These are phyloP conservation scores for Hypoxylon sp. DNA, from an alignment of 2,329 filamentous ascomycete genomes.

Conservation along the genomic window DNA sequence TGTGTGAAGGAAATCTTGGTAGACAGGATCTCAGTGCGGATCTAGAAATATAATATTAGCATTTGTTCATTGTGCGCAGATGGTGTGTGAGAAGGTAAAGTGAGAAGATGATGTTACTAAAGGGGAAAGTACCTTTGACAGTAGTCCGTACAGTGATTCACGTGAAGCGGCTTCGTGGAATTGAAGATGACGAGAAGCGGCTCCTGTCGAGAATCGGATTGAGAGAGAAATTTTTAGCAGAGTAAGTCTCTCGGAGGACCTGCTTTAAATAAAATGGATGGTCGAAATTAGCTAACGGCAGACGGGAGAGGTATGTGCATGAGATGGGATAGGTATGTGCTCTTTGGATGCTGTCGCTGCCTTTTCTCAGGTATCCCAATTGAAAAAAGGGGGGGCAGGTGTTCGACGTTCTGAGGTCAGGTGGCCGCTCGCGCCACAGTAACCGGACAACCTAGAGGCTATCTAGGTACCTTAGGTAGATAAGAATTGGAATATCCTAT, in stretches of 20 bases:
- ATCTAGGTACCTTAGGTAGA: neutral
- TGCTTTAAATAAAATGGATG: neutral
- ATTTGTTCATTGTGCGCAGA: neutral
- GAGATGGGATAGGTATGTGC: neutral
- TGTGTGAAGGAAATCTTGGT: neutral
- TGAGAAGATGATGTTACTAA: neutral
- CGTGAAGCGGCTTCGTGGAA: neutral
- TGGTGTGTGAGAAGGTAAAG: neutral
- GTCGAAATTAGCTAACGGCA: neutral
- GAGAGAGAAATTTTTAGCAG: neutral
- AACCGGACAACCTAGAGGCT: neutral
- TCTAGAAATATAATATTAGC: neutral
- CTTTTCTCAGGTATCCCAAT: neutral
- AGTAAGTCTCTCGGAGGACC: neutral
- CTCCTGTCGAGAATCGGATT: neutral
- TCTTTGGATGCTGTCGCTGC: neutral
- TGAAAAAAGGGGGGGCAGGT: too few relatives aligned
- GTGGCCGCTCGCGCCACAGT: neutral
- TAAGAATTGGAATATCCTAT: neutral
- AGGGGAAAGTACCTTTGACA: neutral
- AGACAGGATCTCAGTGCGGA: neutral
- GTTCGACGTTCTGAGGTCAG: neutral
- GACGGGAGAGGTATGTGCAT: neutral
- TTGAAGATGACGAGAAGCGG: neutral
- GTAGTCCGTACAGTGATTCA: neutral